Percentiles rank a stretch among this genome's conserved stretches.
Conservation (phyloP, 2,329 filamentous ascomycete species). For the Beauveria scarabaeidicola region DNA sequence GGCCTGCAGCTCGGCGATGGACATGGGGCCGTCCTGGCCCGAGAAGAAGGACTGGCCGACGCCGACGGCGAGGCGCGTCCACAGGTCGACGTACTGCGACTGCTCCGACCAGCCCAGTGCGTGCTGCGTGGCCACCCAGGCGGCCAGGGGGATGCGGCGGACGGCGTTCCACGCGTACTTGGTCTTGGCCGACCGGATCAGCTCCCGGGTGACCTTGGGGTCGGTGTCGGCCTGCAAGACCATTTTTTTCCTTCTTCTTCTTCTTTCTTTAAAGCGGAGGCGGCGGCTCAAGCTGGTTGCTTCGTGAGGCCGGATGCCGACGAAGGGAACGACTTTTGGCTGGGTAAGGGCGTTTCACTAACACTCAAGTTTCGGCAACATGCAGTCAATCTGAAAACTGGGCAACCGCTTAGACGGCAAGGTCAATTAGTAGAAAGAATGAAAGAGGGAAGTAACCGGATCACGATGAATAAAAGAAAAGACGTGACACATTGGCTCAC, state of each 20-base stretch:
- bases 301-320: neutral
- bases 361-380: neutral
- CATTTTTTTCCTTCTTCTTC: no score
- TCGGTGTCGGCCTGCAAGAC: slow-evolving; percentile 4
- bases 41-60: slow-evolving; percentile 59
- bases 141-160: slow-evolving; percentile 39
- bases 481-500: neutral
- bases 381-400: neutral
- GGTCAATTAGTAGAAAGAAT: no score
- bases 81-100: slow-evolving; percentile 69
- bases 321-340: neutral
- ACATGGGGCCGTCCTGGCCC: slow-evolving; percentile 31
- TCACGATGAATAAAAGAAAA: neutral
- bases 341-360: neutral
- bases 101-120: slow-evolving; percentile 59
- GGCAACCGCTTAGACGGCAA: no score
- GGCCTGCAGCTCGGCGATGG: slow-evolving; percentile 55
- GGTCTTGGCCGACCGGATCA: slow-evolving; percentile 1
- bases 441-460: neutral
- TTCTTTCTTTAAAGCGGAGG: no score
- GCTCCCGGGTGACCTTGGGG: slow-evolving; percentile 11
- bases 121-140: slow-evolving; percentile 55
- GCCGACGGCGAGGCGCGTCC: slow-evolving; percentile 62
- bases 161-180: slow-evolving; percentile 3
- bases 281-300: neutral